phyloP scores from a whole-genome alignment of 2,329 filamentous ascomycete genomes.

The Aspergillus versicolor region DNA sequence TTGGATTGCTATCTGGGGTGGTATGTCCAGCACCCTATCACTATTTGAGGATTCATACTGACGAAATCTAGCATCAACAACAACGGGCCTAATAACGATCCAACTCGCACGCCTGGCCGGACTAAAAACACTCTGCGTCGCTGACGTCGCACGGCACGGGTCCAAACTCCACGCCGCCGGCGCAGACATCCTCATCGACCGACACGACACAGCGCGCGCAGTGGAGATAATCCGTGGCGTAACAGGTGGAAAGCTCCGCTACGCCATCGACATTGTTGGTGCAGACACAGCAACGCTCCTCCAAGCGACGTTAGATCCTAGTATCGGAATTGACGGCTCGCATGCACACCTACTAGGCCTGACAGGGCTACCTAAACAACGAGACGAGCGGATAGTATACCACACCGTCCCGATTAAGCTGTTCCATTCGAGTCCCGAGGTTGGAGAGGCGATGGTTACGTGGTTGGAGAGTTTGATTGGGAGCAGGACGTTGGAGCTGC shows the following conservation, averaged over 20 bases:
- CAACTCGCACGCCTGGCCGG: slow-evolving; percentile 69
- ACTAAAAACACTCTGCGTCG: slow-evolving; percentile 63
- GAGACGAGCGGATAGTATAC: slow-evolving; percentile 46
- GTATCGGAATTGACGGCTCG: slow-evolving; percentile 13
- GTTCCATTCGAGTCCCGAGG: slow-evolving; percentile 65
- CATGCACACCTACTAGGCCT: slow-evolving; percentile 65
- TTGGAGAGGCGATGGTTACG: slow-evolving; percentile 62
- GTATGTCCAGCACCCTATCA: slow-evolving; percentile 34
- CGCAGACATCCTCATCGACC: slow-evolving; percentile 68
- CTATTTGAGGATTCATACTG: too few species aligned
- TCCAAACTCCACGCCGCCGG: slow-evolving; percentile 53
- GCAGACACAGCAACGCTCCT: slow-evolving; percentile 62
- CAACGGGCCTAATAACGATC: slow-evolving; percentile 64
- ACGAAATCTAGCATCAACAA: slow-evolving; percentile 56
- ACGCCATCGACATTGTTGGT: slow-evolving; percentile 68
- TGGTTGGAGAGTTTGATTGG: slow-evolving; percentile 69
- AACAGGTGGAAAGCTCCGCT: slow-evolving; percentile 59
- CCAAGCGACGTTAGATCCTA: slow-evolving; percentile 49
- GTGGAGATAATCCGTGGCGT: slow-evolving; percentile 63
- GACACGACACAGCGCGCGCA: slow-evolving; percentile 64
- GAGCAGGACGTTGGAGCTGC: slow-evolving; percentile 54
- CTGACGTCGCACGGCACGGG: slow-evolving; percentile 67
- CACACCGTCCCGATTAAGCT: slow-evolving; percentile 74
- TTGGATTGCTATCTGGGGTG: slow-evolving; percentile 74
- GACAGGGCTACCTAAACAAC: slow-evolving; percentile 64